Evolutionary conservation across 148 eudicot species (phyloP).

Genomic region (Cornus controversa): DNA sequence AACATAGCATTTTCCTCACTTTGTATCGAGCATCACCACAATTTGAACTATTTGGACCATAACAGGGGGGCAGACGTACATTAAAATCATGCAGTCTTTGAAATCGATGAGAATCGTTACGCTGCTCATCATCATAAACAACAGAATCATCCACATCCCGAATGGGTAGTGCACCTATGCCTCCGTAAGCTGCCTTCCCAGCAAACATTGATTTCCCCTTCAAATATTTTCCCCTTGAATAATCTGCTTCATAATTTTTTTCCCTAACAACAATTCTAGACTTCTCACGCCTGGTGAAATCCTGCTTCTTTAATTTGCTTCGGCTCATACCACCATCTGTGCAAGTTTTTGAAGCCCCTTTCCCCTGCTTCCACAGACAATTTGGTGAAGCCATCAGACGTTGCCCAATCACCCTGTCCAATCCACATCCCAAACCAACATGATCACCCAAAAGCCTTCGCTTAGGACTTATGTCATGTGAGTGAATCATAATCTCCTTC

Average conservation of each 20-base stretch:
- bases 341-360: conserved; percentile 3
- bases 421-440: too few relatives aligned
- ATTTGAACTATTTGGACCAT: conserved; percentile 38
- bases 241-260: conserved; percentile 11
- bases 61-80: conserved; percentile 43
- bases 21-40: conserved; percentile 48
- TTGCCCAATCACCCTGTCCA: too few relatives aligned
- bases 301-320: conserved; percentile 29
- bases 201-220: conserved; percentile 18
- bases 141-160: conserved; percentile 26
- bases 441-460: too few relatives aligned
- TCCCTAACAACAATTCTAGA: conserved; percentile 15
- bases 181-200: conserved; percentile 12
- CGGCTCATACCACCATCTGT: conserved; percentile 11
- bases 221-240: conserved; percentile 17
- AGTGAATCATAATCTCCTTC: too few relatives aligned
- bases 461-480: too few relatives aligned
- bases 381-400: too few relatives aligned
- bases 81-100: conserved; percentile 22
- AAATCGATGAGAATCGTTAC: conserved; percentile 29
- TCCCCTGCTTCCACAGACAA: too few relatives aligned
- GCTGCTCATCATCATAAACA: conserved; percentile 15
- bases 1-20: conserved; percentile 67
- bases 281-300: conserved; percentile 16
- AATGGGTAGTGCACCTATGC: conserved; percentile 15